Base-by-base conservation (phyloP, 2,329 filamentous ascomycete genomes). In the Epichloe bromicola region DNA sequence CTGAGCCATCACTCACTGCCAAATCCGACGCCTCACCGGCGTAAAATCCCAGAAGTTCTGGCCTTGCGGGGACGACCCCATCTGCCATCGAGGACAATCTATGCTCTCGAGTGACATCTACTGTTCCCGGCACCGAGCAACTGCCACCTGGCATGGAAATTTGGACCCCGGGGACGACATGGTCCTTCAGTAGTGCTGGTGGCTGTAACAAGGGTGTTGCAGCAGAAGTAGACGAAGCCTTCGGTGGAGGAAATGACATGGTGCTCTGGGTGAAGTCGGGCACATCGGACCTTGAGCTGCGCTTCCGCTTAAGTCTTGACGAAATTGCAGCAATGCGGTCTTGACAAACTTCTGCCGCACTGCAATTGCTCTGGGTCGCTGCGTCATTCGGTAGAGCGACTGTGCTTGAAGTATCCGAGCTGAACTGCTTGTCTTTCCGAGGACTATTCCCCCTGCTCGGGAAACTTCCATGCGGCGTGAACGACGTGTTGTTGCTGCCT, bases 11-110 rank as follows among this genome's bases (percentile, higher is more conserved):
- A 62, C 67, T 59, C 57, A 71, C 70, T 41, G 62, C 57, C n/a
- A 56, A 51, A 26, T 61, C 60, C 1, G 65, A 62, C 12, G 69
- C 63, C 7, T 60, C 58, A 1, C 68, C 66, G 2, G 63, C 59
- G 14, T 55, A 57, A 51, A 71, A 73, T 0, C 70, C 70, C 15
- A 73, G 61, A 2, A 70, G 59, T 8, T 64, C 60, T 20, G 66
- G 56, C 45, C 66, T 70, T 40, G 62, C 63, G 2, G 69, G 66
- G 15, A 57, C 50, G 1, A 67, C 54, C 2, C 62, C 63, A 11
- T 55, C 53, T 0, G 66, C 67, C 11, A 71, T 54, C 1, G 55
- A 46, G 2, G 61, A 61, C n/a, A 71, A 58, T 12, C 61, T 59
- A 49, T 60, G 63, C 42, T 62, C 56, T 15, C 67, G 61, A 38